phyloP scores from a whole-genome alignment of 148 eudicot genomes.

The Rhododendron vialii region DNA sequence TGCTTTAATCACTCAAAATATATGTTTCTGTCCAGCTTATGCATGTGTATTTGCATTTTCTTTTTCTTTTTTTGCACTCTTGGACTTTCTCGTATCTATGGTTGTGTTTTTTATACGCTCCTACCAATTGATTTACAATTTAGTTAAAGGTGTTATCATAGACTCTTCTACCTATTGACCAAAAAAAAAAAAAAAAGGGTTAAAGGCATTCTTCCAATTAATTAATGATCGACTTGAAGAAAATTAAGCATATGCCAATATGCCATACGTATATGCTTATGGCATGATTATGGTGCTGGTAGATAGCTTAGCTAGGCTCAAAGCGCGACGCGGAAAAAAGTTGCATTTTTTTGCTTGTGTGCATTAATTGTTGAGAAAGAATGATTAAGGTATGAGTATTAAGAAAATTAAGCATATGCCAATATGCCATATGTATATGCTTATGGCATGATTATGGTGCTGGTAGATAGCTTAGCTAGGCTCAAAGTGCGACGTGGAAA shows the following conservation, averaged over 20 bases:
- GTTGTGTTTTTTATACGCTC: background rate
- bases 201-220: background rate
- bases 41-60: background rate
- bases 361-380: background rate
- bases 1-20: too few relatives aligned
- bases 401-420: too few relatives aligned
- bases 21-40: too few relatives aligned
- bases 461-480: background rate
- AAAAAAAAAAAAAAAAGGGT: background rate
- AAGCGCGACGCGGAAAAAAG: slow-evolving; percentile 4
- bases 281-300: background rate
- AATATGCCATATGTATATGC: too few relatives aligned
- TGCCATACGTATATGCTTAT: background rate
- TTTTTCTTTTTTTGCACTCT: too few relatives aligned
- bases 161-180: background rate
- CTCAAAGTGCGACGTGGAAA: slow-evolving; percentile 1
- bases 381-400: background rate
- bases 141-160: background rate
- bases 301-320: background rate
- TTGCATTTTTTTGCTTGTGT: background rate
- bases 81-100: background rate
- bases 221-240: background rate
- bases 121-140: background rate
- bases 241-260: too few relatives aligned
- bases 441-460: background rate